Conservation (phyloP, 176 grass and related monocot species). For the Eremochloa ophiuroides region DNA sequence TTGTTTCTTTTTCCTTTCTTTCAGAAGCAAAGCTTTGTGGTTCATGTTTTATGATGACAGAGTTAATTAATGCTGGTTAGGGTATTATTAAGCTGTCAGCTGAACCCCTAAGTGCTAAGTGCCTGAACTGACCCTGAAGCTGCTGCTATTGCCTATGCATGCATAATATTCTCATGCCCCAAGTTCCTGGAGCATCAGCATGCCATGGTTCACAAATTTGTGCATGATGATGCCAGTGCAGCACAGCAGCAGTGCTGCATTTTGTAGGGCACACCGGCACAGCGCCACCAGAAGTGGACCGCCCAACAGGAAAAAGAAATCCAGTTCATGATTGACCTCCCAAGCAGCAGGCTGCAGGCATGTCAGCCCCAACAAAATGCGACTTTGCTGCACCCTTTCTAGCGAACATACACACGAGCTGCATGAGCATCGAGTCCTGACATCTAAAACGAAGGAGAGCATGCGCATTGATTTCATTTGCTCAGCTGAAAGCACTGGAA, state of each 20-base stretch:
- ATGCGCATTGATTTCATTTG: slow-evolving; percentile 7
- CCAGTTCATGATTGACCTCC: slow-evolving; percentile 16
- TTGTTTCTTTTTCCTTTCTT: too few species aligned
- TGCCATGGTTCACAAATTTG: background rate
- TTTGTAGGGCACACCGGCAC: too few species aligned
- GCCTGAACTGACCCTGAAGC: background rate
- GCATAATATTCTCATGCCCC: background rate
- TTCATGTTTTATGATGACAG: background rate
- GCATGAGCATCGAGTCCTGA: background rate
- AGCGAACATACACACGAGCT: background rate
- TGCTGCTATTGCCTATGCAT: background rate
- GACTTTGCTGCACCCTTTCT: slow-evolving; percentile 4
- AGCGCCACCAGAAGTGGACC: background rate
- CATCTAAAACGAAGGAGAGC: background rate
- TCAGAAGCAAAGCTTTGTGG: too few species aligned
- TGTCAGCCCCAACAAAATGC: slow-evolving; percentile 1
- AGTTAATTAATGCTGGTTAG: background rate
- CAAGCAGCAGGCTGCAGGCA: slow-evolving; percentile 1
- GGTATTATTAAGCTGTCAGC: background rate
- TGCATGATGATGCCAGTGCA: background rate
- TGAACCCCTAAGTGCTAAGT: background rate
- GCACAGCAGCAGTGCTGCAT: background rate
- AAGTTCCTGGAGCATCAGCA: background rate
- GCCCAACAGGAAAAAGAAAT: background rate
- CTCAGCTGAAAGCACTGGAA: background rate